Evolutionary conservation across 768 basidiomycete species (phyloP), one percentile per base, ranked within the genome.

Genomic region (Boletus pseudopeckii): DNA sequence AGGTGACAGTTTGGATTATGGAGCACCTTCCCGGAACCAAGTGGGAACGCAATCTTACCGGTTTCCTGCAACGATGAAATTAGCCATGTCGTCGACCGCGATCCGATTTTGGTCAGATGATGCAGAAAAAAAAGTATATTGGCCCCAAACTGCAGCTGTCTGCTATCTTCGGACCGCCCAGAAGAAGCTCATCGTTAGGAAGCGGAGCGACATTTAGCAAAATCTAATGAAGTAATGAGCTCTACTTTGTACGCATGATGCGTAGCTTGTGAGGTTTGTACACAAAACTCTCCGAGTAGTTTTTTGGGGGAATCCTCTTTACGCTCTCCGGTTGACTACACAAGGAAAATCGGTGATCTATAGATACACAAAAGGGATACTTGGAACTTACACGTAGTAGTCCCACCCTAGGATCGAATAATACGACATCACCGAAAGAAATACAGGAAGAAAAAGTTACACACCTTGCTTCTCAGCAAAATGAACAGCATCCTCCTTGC

Each of bases 381-480:
- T n/a, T 1, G 22, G 66, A 47, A 81, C 88, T 54, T 77, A 91
- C 81, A 98, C 78, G 67, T 87, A 89, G 74, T 93, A 96, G 66
- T 93, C 87, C 95, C 94, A 97, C 38, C 91, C 90, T 92, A 62
- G 11, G n/a, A 20, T 51, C 43, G 24, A 42, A 41, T 48, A 17
- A 40, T 39, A 26, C 32, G 28, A 42, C 30, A 18, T 54, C 14
- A 60, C 34, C 45, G 24, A 13, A 40, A 20, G 39, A 28, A 52
- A 56, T 22, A 10, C 28, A 10, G 17, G 49, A 20, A 17, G 14
- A 14, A 38, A 53, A 57, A 20, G 13, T 22, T 18, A 55, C 75
- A 42, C 61, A 86, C 93, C 96, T 79, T 98, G 96, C 75, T 94
- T 97, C 79, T 97, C 95, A 22, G 93, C 90, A 67, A 98, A 98